Conservation (phyloP, 768 basidiomycete species). For the Lactarius trivialis region DNA sequence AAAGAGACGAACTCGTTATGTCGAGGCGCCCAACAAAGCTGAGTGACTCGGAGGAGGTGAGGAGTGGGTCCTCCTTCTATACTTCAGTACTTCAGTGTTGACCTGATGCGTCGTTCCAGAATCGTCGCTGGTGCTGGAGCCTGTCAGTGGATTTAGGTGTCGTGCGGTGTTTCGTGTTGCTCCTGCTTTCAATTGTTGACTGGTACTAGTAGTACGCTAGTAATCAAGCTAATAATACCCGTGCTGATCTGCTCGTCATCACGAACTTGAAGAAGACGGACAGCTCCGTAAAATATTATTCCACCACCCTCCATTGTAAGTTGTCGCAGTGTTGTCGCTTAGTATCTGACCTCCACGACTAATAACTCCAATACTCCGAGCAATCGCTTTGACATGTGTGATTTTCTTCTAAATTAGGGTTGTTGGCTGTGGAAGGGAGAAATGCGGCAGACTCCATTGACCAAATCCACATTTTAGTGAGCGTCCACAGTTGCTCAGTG, state of each 20-base stretch:
- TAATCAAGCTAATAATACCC: too few relatives aligned
- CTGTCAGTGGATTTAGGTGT: background rate
- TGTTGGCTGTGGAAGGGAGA: background rate
- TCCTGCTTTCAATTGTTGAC: background rate
- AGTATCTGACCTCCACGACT: too few relatives aligned
- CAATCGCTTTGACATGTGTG: background rate
- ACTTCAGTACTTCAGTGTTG: background rate
- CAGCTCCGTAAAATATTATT: background rate
- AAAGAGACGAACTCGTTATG: conserved; percentile 92
- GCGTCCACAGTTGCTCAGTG: background rate
- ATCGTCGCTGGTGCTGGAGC: conserved; percentile 54
- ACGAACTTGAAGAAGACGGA: background rate
- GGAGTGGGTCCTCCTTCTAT: conserved; percentile 57
- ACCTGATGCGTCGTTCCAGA: conserved; percentile 32
- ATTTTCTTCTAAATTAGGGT: background rate
- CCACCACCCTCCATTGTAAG: background rate
- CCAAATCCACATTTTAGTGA: background rate
- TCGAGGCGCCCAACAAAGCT: conserved; percentile 89
- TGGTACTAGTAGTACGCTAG: too few relatives aligned
- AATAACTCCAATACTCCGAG: background rate
- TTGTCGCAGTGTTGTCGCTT: too few relatives aligned
- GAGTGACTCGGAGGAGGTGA: too few relatives aligned
- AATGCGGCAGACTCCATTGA: background rate
- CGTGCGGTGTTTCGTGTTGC: background rate
- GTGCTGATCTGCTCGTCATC: background rate